Evolutionary conservation across 169 alveolate species (phyloP).

Genomic region (Cardiosporidium cionae): DNA sequence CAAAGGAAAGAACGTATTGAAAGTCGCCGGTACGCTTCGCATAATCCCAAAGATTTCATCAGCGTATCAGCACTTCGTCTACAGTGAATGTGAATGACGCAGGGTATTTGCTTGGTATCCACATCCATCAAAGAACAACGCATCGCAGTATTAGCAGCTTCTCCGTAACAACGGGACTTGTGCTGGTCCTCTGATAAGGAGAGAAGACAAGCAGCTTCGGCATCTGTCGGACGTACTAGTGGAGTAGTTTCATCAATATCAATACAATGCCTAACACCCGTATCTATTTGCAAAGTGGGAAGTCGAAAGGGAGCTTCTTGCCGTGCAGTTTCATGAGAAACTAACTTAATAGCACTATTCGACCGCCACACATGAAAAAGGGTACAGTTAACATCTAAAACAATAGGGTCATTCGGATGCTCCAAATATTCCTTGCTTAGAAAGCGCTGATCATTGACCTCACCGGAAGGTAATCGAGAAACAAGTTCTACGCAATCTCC

Average conservation of each 20-base stretch:
- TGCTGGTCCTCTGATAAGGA: neutral
- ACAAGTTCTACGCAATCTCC: neutral
- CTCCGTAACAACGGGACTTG: neutral
- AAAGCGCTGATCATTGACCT: neutral
- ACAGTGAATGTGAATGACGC: constrained; percentile 19
- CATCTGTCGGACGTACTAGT: neutral
- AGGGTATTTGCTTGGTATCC: constrained; percentile 1
- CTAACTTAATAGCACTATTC: neutral
- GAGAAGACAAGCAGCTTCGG: neutral
- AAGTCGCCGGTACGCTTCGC: neutral
- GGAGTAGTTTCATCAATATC: neutral
- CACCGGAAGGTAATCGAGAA: neutral
- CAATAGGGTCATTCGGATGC: neutral
- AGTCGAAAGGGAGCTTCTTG: neutral
- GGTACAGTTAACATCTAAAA: neutral
- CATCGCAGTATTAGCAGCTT: neutral
- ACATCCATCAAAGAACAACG: neutral
- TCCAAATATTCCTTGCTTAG: neutral
- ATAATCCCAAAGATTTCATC: neutral
- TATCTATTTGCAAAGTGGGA: neutral
- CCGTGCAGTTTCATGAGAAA: neutral
- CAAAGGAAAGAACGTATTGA: neutral
- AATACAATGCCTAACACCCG: neutral
- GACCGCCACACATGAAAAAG: neutral
- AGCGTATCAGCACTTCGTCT: constrained; percentile 11